A percentile compares a stretch with the other conserved stretches of the same genome.
Conservation (phyloP, 495 filamentous ascomycete species). For the Lophiostoma macrostomum region DNA sequence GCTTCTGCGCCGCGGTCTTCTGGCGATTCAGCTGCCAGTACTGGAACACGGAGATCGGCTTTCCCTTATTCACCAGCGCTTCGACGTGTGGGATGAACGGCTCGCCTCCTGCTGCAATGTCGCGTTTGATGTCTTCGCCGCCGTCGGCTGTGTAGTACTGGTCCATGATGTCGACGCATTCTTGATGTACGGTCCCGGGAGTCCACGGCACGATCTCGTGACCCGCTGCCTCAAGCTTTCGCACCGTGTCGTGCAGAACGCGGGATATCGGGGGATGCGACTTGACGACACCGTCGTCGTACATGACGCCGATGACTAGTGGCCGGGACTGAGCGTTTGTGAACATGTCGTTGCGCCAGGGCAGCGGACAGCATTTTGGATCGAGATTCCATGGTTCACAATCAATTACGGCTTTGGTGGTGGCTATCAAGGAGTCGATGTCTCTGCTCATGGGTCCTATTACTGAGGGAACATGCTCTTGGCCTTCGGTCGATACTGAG, state of each 20-base stretch:
- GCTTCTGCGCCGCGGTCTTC: constrained; percentile 51
- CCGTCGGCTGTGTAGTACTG: constrained; percentile 55
- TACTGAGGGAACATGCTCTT: constrained; percentile 53
- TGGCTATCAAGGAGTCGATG: constrained; percentile 37
- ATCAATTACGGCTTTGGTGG: constrained; percentile 45
- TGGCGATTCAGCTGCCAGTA: constrained; percentile 58
- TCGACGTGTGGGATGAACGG: constrained; percentile 54
- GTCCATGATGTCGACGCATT: constrained; percentile 48
- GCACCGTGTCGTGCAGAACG: constrained; percentile 42
- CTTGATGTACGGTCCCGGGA: constrained; percentile 42
- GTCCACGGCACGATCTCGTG: constrained; percentile 53
- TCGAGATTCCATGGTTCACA: constrained; percentile 47
- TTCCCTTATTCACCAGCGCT: constrained; percentile 35
- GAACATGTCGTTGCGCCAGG: constrained; percentile 47
- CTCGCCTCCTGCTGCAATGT: constrained; percentile 49
- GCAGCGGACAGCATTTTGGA: constrained; percentile 48
- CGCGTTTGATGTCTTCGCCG: constrained; percentile 52
- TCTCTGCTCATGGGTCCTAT: constrained; percentile 52
- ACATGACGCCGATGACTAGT: constrained; percentile 48
- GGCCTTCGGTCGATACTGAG: constrained; percentile 51
- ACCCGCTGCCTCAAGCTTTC: constrained; percentile 41
- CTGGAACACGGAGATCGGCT: constrained; percentile 52
- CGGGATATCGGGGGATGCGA: constrained; percentile 46
- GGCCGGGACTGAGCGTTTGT: constrained; percentile 43
- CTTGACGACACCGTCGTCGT: constrained; percentile 51